Base-by-base conservation (phyloP, 2,329 filamentous ascomycete genomes). In the Aspergillus sp. region DNA sequence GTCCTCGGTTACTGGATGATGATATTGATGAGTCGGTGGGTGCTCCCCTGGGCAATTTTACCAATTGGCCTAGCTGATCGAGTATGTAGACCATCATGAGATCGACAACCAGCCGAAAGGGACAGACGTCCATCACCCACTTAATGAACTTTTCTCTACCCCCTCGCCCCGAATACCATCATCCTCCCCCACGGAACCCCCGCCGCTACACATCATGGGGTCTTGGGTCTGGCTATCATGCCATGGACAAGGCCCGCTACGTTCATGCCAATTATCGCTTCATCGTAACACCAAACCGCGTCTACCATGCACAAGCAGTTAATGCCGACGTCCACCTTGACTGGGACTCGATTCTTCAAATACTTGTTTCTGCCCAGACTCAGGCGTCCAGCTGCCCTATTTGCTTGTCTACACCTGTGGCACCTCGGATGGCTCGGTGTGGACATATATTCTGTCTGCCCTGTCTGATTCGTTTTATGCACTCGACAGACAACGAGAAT, bases 241-340 rank as follows among this genome's bases (percentile, higher is more conserved):
- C 91, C 13, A 85, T 87, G 43, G 95, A 99, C 75, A 98, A 98
- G 78, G 89, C 93, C 57, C 89, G 88, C 79, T 92, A 91, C 65
- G 88, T 99, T 15, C 93, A 99, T 74, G 92, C 95, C 63, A 99
- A 99, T 74, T 99, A 99, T 72, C 89, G 95, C 55, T 99, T 99
- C 73, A 89, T 99, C 58, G 93, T 99, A 51, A 88, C 91, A 59
- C 93, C 95, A 3, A 83, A 85, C 55, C 88, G 86, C 57, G 85
- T 88, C 68, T 99, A 98, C 71, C 83, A 85, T 58, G 83, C 85
- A 5, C 92, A 98, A 71, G 89, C 91, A 22, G 83, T 85, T 45
- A 91, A 98, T 73, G 89, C 95, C 18, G 93, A 99, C 74, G 83
- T 93, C 48, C 89, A 95, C 67, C 78, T 99, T 53, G 90, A 96